A percentile compares a stretch with the other conserved stretches of the same genome.
These are phyloP conservation scores for Hyaloscypha hepaticicola DNA, from an alignment of 495 filamentous ascomycete genomes.

Conservation along the genomic window DNA sequence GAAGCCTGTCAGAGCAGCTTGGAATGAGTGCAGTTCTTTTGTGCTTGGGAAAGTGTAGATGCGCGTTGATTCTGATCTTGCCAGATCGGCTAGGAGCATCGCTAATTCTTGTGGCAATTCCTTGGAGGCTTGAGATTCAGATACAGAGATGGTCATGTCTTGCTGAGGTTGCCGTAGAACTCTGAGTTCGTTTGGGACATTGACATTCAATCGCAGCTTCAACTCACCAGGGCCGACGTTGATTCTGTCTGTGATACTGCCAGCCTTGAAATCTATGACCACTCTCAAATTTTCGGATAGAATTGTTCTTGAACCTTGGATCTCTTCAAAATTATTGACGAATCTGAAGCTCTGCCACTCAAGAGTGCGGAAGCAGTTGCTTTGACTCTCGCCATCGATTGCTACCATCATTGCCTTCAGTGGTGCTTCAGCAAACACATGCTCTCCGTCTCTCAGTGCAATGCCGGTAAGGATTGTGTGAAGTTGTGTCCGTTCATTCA, in stretches of 20 bases:
- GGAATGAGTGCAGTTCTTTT: constrained; percentile 70
- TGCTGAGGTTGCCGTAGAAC: constrained; percentile 63
- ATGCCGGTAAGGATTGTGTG: constrained; percentile 71
- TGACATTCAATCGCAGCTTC: constrained; percentile 57
- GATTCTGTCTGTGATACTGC: constrained; percentile 70
- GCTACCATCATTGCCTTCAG: constrained; percentile 60
- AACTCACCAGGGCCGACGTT: constrained; percentile 76
- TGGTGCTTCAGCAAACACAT: constrained; percentile 59
- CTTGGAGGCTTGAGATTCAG: constrained; percentile 58
- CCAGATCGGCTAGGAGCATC: constrained; percentile 48
- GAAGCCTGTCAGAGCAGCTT: constrained; percentile 75
- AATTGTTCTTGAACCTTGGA: constrained; percentile 53
- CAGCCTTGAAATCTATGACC: constrained; percentile 62
- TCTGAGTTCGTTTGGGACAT: constrained; percentile 50
- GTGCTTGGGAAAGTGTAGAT: constrained; percentile 53
- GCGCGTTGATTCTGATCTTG: constrained; percentile 42
- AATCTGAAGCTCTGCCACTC: constrained; percentile 46
- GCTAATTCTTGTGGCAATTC: constrained; percentile 55
- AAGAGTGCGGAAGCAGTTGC: constrained; percentile 15
- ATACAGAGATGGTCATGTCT: constrained; percentile 66
- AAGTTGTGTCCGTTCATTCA: constrained; percentile 61
- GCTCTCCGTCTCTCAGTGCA: constrained; percentile 56
- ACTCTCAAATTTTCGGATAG: constrained; percentile 70
- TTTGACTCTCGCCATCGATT: not conserved
- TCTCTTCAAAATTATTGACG: constrained; percentile 37